These are phyloP conservation scores for Talaromyces sp. DNA, from an alignment of 2,329 filamentous ascomycete genomes.

Conservation along the genomic window DNA sequence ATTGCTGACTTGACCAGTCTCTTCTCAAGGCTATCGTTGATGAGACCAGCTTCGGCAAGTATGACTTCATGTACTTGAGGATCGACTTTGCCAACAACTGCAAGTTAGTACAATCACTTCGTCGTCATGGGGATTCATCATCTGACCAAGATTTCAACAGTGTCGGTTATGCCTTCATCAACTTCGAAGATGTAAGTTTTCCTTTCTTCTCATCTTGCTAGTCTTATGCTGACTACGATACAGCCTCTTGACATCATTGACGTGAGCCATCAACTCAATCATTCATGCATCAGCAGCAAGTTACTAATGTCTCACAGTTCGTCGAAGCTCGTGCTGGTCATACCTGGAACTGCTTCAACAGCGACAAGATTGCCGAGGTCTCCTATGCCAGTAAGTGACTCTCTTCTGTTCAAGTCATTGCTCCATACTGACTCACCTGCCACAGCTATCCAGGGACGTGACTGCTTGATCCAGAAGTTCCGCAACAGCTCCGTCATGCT, in stretches of 20 bases:
- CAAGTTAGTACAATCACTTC: constrained; percentile 61
- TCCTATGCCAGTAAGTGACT: constrained; percentile 84
- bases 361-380: constrained; percentile 81
- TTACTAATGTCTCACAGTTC: constrained; percentile 54
- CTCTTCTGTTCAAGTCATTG: not conserved
- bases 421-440: not conserved
- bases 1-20: constrained; percentile 41
- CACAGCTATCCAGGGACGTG: constrained; percentile 83
- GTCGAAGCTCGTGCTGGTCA: constrained; percentile 68
- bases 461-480: constrained; percentile 91
- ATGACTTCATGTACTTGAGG: constrained; percentile 92
- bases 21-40: constrained; percentile 80
- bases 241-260: constrained; percentile 72
- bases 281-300: not conserved
- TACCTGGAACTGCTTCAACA: constrained; percentile 77
- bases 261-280: constrained; percentile 48
- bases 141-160: constrained; percentile 48
- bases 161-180: constrained; percentile 96
- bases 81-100: constrained; percentile 84
- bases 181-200: constrained; percentile 73
- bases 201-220: not conserved
- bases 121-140: not conserved
- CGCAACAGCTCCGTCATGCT: constrained; percentile 96
- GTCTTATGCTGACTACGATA: constrained; percentile 38
- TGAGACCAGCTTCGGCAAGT: constrained; percentile 73